Percentiles rank a stretch among this genome's conserved stretches.
These are phyloP conservation scores for Purshia tridentata DNA, from an alignment of 306 rosid species.

Conservation along the genomic window DNA sequence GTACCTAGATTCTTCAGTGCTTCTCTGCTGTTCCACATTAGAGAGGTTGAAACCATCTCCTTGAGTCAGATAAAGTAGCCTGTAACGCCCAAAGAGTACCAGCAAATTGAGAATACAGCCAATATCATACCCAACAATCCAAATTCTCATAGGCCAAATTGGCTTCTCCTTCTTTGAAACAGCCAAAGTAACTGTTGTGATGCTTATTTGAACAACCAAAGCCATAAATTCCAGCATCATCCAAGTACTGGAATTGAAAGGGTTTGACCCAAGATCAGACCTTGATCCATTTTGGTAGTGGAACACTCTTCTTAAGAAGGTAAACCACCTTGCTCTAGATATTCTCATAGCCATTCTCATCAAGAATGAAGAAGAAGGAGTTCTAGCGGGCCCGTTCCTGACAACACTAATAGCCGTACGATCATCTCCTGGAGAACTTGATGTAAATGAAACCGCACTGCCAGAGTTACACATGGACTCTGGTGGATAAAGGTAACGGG, in stretches of 20 bases:
- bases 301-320: conserved; percentile 80
- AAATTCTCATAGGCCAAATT: conserved; percentile 96
- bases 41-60: conserved; percentile 55
- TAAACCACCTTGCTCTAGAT: conserved; percentile 93
- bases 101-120: conserved; percentile 74
- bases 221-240: conserved; percentile 73
- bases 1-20: conserved; percentile 80
- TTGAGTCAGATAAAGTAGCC: conserved; percentile 45
- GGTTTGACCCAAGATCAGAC: conserved; percentile 78
- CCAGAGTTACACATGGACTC: conserved; percentile 37
- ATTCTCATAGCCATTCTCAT: conserved; percentile 72
- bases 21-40: conserved; percentile 72
- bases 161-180: conserved; percentile 78
- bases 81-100: conserved; percentile 75
- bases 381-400: conserved; percentile 42
- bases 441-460: conserved; percentile 40
- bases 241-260: conserved; percentile 88
- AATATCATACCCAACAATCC: conserved; percentile 84
- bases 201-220: conserved; percentile 60
- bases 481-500: conserved; percentile 38
- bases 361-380: conserved; percentile 40
- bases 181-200: conserved; percentile 53
- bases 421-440: conserved; percentile 46
- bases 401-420: conserved; percentile 18
- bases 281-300: conserved; percentile 94